Evolutionary conservation across 495 filamentous ascomycete genomes (phyloP).

Genomic region (Penicillium bovifimosum): DNA sequence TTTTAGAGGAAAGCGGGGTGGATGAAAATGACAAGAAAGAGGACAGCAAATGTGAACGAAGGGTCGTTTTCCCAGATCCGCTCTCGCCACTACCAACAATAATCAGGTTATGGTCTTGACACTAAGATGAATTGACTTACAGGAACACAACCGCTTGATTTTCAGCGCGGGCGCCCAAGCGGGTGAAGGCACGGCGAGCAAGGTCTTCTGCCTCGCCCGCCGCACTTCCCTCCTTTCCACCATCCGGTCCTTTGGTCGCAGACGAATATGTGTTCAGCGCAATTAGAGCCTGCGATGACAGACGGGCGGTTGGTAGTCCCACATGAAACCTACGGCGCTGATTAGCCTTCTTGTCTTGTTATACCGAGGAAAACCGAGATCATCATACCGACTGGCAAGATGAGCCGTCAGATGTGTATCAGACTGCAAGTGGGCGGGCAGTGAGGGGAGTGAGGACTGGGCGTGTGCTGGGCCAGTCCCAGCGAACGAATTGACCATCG

Average conservation of each 20-base stretch:
- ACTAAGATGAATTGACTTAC: conserved; percentile 48
- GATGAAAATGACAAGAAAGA: conserved; percentile 80
- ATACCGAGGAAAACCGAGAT: neutral
- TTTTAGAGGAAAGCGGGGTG: conserved; percentile 85
- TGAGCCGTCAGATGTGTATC: conserved; percentile 95
- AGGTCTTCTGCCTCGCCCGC: conserved; percentile 85
- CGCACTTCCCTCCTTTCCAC: conserved; percentile 76
- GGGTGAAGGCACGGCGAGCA: conserved; percentile 74
- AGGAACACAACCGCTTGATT: conserved; percentile 90
- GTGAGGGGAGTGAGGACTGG: conserved; percentile 81
- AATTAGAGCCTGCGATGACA: conserved; percentile 87
- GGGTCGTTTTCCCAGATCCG: conserved; percentile 89
- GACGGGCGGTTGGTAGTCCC: conserved; percentile 73
- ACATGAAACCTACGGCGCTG: conserved; percentile 63
- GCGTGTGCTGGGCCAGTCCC: conserved; percentile 57
- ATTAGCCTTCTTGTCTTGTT: conserved; percentile 12
- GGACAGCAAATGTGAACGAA: conserved; percentile 81
- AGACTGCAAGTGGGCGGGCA: conserved; percentile 89
- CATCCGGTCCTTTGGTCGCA: conserved; percentile 82
- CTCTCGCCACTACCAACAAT: conserved; percentile 70
- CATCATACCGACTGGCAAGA: conserved; percentile 71
- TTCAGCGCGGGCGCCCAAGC: conserved; percentile 83
- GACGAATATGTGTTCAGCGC: conserved; percentile 89
- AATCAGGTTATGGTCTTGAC: neutral
- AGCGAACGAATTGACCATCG: conserved; percentile 35